These are phyloP conservation scores for Coniochaeta sp. DNA, from an alignment of 2,329 filamentous ascomycete species.

Conservation along the genomic window DNA sequence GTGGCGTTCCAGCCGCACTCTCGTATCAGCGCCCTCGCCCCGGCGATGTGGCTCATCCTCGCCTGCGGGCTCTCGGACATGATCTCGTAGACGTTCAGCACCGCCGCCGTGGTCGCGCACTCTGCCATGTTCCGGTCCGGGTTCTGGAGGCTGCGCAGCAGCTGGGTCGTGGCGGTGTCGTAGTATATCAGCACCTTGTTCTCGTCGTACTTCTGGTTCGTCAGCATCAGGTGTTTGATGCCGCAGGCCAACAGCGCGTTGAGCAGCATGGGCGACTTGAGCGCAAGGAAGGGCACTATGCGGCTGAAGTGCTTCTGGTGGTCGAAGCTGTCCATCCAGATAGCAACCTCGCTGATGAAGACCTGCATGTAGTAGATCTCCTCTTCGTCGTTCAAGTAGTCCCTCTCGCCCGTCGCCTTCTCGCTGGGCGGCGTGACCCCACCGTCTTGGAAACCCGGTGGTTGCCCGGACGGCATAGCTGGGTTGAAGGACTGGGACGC, in stretches of 20 bases:
- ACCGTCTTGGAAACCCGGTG: slow-evolving; percentile 22
- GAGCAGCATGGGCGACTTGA: slow-evolving; percentile 79
- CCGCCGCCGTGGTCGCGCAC: slow-evolving; percentile 79
- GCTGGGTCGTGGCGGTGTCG: slow-evolving; percentile 71
- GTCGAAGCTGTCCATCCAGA: slow-evolving; percentile 94
- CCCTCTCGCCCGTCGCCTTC: slow-evolving; percentile 32
- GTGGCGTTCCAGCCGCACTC: slow-evolving; percentile 84
- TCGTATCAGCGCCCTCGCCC: slow-evolving; percentile 76
- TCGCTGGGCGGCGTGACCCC: slow-evolving; percentile 33
- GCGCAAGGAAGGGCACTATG: slow-evolving; percentile 72
- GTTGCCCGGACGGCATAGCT: slow-evolving; percentile 11
- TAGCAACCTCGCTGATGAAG: slow-evolving; percentile 81
- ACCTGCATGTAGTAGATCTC: slow-evolving; percentile 87
- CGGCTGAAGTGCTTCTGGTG: slow-evolving; percentile 79
- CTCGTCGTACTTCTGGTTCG: slow-evolving; percentile 62
- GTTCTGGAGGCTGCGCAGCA: slow-evolving; percentile 72
- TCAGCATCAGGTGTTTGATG: slow-evolving; percentile 68
- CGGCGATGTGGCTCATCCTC: slow-evolving; percentile 84
- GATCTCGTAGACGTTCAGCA: slow-evolving; percentile 87
- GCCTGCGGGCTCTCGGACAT: slow-evolving; percentile 76
- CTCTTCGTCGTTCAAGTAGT: slow-evolving; percentile 65
- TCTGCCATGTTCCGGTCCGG: slow-evolving; percentile 76
- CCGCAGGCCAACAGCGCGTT: slow-evolving; percentile 87
- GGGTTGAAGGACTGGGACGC: slow-evolving; percentile 16
- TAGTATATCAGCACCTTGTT: slow-evolving; percentile 79